Evolutionary conservation across 2,329 filamentous ascomycete genomes (phyloP), one percentile per base, ranked within the genome.

Genomic region (Venturia aucupariae): DNA sequence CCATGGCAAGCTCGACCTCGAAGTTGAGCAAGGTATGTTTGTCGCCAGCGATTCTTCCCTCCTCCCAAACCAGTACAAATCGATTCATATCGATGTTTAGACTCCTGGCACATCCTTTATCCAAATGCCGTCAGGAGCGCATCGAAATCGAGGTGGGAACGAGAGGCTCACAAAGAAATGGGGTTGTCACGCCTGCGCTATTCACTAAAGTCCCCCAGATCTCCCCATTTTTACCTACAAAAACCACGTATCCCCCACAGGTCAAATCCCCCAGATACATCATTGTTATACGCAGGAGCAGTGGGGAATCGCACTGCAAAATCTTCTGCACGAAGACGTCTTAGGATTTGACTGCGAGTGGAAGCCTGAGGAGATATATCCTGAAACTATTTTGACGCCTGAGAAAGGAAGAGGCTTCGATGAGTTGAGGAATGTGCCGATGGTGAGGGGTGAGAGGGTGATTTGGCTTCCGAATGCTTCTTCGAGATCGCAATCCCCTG

Each of bases 341-440:
- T n/a, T 48, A 13, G 51, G 51, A 19, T 55, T 55, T n/a, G 51
- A 55, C 17, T 55, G 51, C 51, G 51, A 55, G 13, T 55, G 51
- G 51, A 55, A 55, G 19, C 51, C 51, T 4, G 27, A 32, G 10
- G 44, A 48, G 5, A 48, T 48, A 8, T 48, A 27, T 27, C 44
- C 44, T 27, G 44, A 13, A 4, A 48, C 44, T n/a, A 10, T 48
- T 13, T 27, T 48, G n/a, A 13, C 11, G 44, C 22, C 44, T 27
- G 44, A 48, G 10, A 27, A 48, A 22, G n/a, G 44, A 13, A 48
- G 44, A n/a, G n/a, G 3, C 6, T 48, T 48, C 13, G 44, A 48
- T 27, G 44, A 48, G 1, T 13, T 48, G 6, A 8, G 44, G 22
- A 8, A 4, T 24, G 3, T 27, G 3, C 22, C 44, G 10, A 48